These are phyloP conservation scores for Colletotrichum sp. DNA, from an alignment of 2,329 filamentous ascomycete genomes.

Conservation along the genomic window DNA sequence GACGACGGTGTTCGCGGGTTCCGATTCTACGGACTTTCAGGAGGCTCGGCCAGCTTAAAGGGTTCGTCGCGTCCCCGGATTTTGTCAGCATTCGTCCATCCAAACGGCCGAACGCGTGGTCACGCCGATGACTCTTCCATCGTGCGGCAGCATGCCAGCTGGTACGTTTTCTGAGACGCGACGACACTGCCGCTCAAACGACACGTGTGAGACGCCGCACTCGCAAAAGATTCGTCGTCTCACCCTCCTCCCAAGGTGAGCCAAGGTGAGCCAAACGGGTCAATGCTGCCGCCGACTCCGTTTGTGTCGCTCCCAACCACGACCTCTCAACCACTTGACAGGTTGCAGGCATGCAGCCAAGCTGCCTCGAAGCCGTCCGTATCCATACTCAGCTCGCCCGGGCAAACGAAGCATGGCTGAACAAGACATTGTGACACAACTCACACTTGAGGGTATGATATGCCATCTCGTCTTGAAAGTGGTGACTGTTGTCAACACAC, in stretches of 20 bases:
- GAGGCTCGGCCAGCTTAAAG: background rate
- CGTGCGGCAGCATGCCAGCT: background rate
- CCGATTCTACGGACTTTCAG: background rate
- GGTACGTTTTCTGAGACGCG: background rate
- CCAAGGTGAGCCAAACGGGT: background rate
- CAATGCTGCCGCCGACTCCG: background rate
- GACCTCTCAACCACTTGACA: background rate
- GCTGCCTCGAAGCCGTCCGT: background rate
- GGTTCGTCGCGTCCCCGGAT: background rate
- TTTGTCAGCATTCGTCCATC: background rate
- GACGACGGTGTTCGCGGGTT: constrained; percentile 10
- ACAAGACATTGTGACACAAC: background rate
- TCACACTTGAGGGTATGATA: background rate
- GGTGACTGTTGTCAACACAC: background rate
- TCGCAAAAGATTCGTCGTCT: background rate
- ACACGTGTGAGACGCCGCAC: background rate
- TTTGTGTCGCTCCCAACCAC: background rate
- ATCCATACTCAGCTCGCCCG: background rate
- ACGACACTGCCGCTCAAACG: background rate
- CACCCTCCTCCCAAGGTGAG: background rate
- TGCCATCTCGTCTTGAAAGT: background rate
- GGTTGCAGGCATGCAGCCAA: background rate
- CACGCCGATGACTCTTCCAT: background rate
- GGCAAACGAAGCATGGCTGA: background rate
- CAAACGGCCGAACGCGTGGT: background rate